These are phyloP conservation scores for Cinnamomum micranthum DNA, from an alignment of 164 flowering plant species.

Conservation along the genomic window DNA sequence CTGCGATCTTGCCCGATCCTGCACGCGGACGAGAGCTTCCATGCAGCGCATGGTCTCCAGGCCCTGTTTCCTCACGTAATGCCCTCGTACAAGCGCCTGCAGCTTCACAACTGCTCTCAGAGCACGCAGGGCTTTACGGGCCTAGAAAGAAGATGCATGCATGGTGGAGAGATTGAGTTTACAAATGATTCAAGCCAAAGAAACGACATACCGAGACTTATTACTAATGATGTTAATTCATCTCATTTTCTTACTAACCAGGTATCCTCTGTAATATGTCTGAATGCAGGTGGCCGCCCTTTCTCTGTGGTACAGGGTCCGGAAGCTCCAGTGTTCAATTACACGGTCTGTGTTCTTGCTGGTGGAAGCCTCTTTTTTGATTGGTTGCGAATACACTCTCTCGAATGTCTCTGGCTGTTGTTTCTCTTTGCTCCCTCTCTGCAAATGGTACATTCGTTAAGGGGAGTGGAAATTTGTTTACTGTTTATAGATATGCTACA, in stretches of 20 bases:
- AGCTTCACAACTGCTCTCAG: neutral
- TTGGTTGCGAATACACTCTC: neutral
- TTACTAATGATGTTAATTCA: no score
- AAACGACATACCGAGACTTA: neutral
- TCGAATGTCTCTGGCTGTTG: neutral
- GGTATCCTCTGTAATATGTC: neutral
- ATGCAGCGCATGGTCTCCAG: neutral
- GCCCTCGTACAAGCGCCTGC: neutral
- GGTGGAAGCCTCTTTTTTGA: neutral
- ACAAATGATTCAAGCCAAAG: no score
- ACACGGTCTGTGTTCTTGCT: neutral
- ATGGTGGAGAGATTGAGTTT: neutral
- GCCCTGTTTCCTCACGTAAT: neutral
- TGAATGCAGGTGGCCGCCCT: neutral
- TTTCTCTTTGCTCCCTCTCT: neutral
- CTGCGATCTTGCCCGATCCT: neutral
- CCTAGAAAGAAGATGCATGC: neutral
- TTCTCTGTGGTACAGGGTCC: neutral
- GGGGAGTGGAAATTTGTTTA: no score
- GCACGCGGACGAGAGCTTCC: neutral
- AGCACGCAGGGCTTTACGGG: neutral
- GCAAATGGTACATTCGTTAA: neutral
- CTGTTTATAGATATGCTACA: no score
- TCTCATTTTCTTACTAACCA: neutral
- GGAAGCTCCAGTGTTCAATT: neutral